phyloP scores from a whole-genome alignment of 2,329 filamentous ascomycete genomes.

The Neopestalotiopsis sp. region DNA sequence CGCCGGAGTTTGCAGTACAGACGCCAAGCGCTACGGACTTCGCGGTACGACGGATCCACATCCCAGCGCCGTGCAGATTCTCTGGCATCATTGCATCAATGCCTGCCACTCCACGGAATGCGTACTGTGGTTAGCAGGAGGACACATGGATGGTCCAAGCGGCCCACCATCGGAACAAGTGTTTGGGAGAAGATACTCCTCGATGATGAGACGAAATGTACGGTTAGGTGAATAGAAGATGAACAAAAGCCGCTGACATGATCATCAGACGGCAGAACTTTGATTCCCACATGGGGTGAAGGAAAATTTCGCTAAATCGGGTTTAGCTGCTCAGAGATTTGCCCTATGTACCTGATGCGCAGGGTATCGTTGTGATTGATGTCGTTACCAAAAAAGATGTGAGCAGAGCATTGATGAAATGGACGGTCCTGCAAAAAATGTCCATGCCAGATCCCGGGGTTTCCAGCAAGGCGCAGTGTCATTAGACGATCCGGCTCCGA shows the following conservation, averaged over 20 bases:
- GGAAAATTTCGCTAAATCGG: neutral
- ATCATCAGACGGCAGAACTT: neutral
- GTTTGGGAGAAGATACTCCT: neutral
- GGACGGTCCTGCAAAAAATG: neutral
- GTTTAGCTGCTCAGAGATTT: neutral
- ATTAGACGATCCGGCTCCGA: slow-evolving; percentile 5
- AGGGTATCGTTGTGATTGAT: too few relatives aligned
- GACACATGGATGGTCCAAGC: neutral
- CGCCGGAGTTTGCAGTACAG: slow-evolving; percentile 7
- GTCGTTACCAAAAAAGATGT: too few relatives aligned
- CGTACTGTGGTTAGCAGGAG: neutral
- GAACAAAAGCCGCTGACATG: neutral
- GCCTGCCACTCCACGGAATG: neutral
- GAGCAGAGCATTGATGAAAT: neutral
- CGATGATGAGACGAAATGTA: neutral
- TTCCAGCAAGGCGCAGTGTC: neutral
- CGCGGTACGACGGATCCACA: slow-evolving; percentile 16
- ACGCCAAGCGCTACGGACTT: slow-evolving; percentile 7
- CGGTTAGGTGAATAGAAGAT: neutral
- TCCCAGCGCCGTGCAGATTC: slow-evolving; percentile 6
- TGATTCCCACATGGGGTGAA: too few relatives aligned
- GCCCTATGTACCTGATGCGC: neutral
- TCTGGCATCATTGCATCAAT: neutral
- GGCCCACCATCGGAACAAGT: neutral
- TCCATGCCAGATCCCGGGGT: slow-evolving; percentile 6